A percentile compares a stretch with the other conserved stretches of the same genome.
These are phyloP conservation scores for Rhodocollybia butyracea DNA, from an alignment of 768 basidiomycete genomes.

Conservation along the genomic window DNA sequence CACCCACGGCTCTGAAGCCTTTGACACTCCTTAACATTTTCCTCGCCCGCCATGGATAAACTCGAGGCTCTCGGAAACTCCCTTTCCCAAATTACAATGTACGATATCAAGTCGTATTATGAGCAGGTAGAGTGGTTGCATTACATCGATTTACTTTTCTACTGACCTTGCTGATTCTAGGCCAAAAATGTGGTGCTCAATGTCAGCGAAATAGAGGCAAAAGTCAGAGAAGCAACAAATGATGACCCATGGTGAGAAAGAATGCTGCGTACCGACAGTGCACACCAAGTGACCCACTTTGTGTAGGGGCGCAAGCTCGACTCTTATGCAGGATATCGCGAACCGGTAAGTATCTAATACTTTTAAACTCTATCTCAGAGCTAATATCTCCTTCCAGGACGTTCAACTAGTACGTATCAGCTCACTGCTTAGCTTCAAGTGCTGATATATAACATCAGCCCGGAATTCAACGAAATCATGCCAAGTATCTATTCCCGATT, in stretches of 20 bases:
- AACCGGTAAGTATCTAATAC: constrained; percentile 68
- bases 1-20: no score
- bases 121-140: constrained; percentile 59
- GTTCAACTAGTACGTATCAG: constrained; percentile 83
- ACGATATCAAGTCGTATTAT: constrained; percentile 94
- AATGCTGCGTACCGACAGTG: background rate
- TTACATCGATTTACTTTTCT: background rate
- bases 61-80: constrained; percentile 72
- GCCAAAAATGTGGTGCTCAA: constrained; percentile 97
- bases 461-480: constrained; percentile 99
- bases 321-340: constrained; percentile 97
- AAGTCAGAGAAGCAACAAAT: constrained; percentile 95
- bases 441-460: constrained; percentile 42
- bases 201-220: constrained; percentile 94
- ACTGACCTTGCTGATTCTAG: constrained; percentile 31
- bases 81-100: constrained; percentile 81
- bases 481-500: constrained; percentile 92
- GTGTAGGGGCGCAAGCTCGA: constrained; percentile 92
- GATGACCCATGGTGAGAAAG: constrained; percentile 93
- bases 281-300: constrained; percentile 6
- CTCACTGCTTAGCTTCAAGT: background rate
- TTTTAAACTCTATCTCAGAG: constrained; percentile 1
- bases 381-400: constrained; percentile 52
- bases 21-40: background rate
- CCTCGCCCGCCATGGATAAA: constrained; percentile 57